Evolutionary conservation across 2,329 filamentous ascomycete genomes (phyloP).

Genomic region (Biscogniauxia marginata): DNA sequence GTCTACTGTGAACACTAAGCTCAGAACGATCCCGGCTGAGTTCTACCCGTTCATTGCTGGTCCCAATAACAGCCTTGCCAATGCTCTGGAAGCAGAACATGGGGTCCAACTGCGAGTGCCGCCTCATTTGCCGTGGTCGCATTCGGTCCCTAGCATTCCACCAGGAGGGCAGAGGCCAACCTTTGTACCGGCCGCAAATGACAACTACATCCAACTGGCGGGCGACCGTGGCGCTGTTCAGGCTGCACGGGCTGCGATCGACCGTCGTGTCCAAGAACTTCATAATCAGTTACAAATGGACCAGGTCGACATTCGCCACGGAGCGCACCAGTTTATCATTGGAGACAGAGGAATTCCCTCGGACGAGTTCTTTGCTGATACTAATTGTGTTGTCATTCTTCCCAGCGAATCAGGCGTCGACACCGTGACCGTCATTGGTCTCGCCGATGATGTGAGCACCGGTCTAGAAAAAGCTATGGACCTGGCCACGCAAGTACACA

Average conservation of each 20-base stretch:
- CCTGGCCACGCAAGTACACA: conserved; percentile 82
- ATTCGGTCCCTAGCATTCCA: conserved; percentile 64
- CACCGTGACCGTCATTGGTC: conserved; percentile 81
- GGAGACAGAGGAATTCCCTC: conserved; percentile 77
- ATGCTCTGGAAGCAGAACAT: conserved; percentile 68
- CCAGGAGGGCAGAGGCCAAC: conserved; percentile 62
- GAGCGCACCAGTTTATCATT: conserved; percentile 92
- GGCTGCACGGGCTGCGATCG: conserved; percentile 75
- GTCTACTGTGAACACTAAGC: conserved; percentile 74
- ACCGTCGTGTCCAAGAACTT: conserved; percentile 74
- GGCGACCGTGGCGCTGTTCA: conserved; percentile 84
- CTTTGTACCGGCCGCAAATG: conserved; percentile 68
- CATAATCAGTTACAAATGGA: conserved; percentile 73
- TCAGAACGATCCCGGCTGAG: conserved; percentile 83
- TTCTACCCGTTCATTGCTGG: conserved; percentile 96
- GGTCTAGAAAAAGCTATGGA: conserved; percentile 85
- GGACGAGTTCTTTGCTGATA: conserved; percentile 85
- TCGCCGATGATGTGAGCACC: conserved; percentile 66
- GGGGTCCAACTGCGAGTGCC: conserved; percentile 83
- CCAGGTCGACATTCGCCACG: conserved; percentile 78
- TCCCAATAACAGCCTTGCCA: conserved; percentile 65
- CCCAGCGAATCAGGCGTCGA: conserved; percentile 78
- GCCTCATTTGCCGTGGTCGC: conserved; percentile 72
- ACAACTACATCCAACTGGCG: conserved; percentile 78
- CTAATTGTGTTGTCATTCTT: conserved; percentile 84